Base-by-base conservation (phyloP, 352 stramenopile genomes). In the Pythium periplocum region DNA sequence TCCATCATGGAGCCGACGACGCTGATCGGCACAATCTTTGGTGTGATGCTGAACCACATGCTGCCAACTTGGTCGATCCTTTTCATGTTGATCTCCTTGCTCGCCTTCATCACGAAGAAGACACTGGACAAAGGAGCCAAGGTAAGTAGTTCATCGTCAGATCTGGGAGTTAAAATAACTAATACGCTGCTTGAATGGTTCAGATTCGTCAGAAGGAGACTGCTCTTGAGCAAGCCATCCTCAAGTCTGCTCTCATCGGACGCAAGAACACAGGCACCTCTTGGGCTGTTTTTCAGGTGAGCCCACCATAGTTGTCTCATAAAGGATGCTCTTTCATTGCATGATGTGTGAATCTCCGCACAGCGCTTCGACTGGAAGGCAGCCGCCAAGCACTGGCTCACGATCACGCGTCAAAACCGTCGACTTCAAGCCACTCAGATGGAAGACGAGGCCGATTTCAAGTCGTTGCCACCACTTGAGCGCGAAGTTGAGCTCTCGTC, bases 1-100 rank as follows among this genome's bases (percentile, higher is more conserved):
- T 64, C 98, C 2, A 90, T 98, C n/a, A 99, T 99, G 96, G 96
- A 99, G 78, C 97, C 96, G 2, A 82, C 95, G 61, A 90, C 83
- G 41, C 68, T 93, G 9, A 80, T 91, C 36, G 83, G 83, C 38
- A 57, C 81, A 45, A 78, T 91, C 62, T 87, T 90, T 35, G 83
- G 81, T 35, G 83, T 93, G 12, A 87, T 91, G 78, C 68, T 88
- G 64, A 93, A 93, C 59, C 74, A 86, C 51, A 64, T 88, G 41
- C 78, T 94, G 48, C 84, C 84, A 5, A 79, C 88, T 59, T 94
- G 84, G 84, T 64, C 91, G 47, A 91, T 94, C 44, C 59, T 91
- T 53, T 55, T 85, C 33, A 62, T 94, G 41, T 62, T 94, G 9
- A 73, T 94, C 48, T 74, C 69, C 67, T 55, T 94, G 58, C 70